These are phyloP conservation scores for Dentipellis fragilis DNA, from an alignment of 768 basidiomycete genomes.

Conservation along the genomic window DNA sequence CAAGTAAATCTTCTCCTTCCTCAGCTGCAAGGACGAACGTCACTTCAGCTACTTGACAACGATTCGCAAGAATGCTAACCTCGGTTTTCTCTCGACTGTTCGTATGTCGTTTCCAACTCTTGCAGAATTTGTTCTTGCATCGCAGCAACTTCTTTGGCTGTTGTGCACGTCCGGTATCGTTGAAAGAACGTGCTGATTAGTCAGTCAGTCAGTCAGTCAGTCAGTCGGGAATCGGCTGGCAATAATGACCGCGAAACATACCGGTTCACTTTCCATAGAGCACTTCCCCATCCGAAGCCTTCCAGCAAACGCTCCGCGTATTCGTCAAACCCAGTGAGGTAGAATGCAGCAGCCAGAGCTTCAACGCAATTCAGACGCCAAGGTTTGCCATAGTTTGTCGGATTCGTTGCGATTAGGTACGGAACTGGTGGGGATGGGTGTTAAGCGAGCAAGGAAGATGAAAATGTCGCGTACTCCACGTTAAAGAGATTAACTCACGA, in stretches of 20 bases:
- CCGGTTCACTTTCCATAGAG: constrained; percentile 85
- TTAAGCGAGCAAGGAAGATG: constrained; percentile 1
- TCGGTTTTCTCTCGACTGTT: constrained; percentile 41
- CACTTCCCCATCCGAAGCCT: constrained; percentile 85
- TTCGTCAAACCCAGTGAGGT: constrained; percentile 77
- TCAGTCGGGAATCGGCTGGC: neutral
- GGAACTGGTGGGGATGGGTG: too few relatives aligned
- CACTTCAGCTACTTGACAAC: neutral
- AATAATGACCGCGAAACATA: constrained; percentile 20
- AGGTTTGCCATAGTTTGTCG: constrained; percentile 96
- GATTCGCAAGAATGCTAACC: constrained; percentile 24
- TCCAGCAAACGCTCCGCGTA: constrained; percentile 72
- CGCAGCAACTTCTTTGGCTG: constrained; percentile 43
- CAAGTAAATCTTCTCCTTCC: neutral
- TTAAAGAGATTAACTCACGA: constrained; percentile 36
- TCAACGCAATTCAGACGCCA: constrained; percentile 95
- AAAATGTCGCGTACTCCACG: neutral
- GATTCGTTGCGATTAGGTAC: constrained; percentile 90
- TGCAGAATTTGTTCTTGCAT: constrained; percentile 62
- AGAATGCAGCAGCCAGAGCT: constrained; percentile 90
- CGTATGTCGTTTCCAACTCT: constrained; percentile 56
- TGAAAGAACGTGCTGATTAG: constrained; percentile 34
- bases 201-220: neutral
- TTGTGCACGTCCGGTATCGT: constrained; percentile 63
- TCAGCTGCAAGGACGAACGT: neutral